Conservation (phyloP, 495 filamentous ascomycete species). For the Cetradonia linearis region DNA sequence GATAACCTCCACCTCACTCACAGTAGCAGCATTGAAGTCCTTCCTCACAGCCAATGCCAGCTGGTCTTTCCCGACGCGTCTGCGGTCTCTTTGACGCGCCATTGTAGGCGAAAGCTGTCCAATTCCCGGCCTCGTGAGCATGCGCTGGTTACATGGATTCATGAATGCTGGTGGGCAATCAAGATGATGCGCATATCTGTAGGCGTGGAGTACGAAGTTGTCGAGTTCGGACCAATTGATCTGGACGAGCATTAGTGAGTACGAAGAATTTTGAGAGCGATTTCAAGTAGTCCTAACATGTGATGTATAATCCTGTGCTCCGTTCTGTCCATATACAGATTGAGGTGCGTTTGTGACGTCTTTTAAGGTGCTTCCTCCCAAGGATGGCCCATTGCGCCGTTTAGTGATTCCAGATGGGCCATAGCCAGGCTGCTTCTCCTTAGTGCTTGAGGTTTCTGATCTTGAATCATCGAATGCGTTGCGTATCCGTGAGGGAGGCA, state of each 20-base stretch:
- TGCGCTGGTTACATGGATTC: conserved; percentile 51
- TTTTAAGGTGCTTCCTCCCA: conserved; percentile 26
- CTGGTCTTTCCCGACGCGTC: conserved; percentile 54
- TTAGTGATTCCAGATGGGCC: conserved; percentile 17
- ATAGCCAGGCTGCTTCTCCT: conserved; percentile 24
- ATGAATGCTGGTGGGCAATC: conserved; percentile 52
- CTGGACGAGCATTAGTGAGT: conserved; percentile 33
- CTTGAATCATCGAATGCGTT: conserved; percentile 29
- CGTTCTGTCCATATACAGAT: background rate
- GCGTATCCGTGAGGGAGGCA: conserved; percentile 23
- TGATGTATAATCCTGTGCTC: conserved; percentile 1
- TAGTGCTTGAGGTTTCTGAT: conserved; percentile 32
- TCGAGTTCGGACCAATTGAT: conserved; percentile 57
- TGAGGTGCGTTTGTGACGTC: conserved; percentile 26
- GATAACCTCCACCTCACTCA: conserved; percentile 66
- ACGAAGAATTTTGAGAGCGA: background rate
- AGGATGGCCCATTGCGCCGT: conserved; percentile 21
- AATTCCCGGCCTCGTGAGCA: conserved; percentile 52
- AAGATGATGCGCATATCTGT: conserved; percentile 56
- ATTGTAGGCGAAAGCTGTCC: conserved; percentile 63
- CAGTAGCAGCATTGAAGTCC: conserved; percentile 67
- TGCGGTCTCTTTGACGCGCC: conserved; percentile 47
- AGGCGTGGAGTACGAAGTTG: conserved; percentile 50
- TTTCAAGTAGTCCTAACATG: background rate
- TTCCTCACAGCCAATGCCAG: conserved; percentile 61